phyloP scores from a whole-genome alignment of 2,329 filamentous ascomycete genomes.

The Alternaria infectoria region DNA sequence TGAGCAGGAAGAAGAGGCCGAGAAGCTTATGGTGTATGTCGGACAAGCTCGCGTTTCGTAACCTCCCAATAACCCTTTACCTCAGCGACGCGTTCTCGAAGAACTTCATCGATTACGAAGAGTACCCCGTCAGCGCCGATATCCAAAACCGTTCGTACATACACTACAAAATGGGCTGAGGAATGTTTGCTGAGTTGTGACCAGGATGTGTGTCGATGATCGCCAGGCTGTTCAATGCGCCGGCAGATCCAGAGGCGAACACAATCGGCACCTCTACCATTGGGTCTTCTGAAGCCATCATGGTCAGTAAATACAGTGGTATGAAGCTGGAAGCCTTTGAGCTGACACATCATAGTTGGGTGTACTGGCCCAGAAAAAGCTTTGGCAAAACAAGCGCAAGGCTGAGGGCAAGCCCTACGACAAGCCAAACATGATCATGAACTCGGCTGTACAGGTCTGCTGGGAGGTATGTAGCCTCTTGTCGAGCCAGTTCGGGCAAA shows the following conservation, averaged over 20 bases:
- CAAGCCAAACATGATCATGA: constrained; percentile 93
- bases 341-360: constrained; percentile 57
- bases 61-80: constrained; percentile 8
- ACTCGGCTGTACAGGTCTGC: constrained; percentile 92
- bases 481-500: too few species aligned
- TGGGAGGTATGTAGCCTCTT: constrained; percentile 66
- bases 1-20: constrained; percentile 83
- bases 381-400: constrained; percentile 86
- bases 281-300: constrained; percentile 84
- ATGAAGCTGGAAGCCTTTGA: background rate
- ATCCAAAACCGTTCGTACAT: constrained; percentile 80
- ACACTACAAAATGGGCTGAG: constrained; percentile 77
- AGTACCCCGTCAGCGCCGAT: constrained; percentile 58
- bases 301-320: constrained; percentile 18
- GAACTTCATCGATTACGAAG: constrained; percentile 73
- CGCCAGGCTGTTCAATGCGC: constrained; percentile 79
- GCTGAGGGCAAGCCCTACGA: constrained; percentile 82
- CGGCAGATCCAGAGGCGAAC: constrained; percentile 62
- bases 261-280: constrained; percentile 88
- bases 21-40: constrained; percentile 84
- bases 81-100: constrained; percentile 78
- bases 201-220: constrained; percentile 62
- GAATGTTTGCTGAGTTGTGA: background rate
- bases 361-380: constrained; percentile 91
- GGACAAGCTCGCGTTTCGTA: constrained; percentile 40